Evolutionary conservation across 768 basidiomycete species (phyloP).

Genomic region (Kondoa subrosea): DNA sequence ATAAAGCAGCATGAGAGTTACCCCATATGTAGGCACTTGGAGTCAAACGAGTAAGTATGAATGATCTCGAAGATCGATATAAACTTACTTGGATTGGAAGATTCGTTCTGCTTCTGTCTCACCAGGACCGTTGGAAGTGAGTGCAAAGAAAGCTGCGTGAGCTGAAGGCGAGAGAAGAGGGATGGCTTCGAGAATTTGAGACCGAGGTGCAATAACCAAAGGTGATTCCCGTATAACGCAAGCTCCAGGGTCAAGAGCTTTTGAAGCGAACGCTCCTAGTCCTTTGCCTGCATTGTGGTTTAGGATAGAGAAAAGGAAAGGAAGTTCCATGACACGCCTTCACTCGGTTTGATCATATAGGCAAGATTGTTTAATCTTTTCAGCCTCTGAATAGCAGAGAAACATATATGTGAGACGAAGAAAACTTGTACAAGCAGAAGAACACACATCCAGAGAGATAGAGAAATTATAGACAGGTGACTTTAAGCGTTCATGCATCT

Average conservation of each 20-base stretch:
- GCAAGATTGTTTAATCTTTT: neutral
- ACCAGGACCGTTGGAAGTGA: neutral
- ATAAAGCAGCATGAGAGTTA: neutral
- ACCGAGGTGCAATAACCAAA: neutral
- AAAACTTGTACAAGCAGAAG: neutral
- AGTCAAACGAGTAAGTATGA: no score
- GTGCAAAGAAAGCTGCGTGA: neutral
- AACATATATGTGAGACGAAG: neutral
- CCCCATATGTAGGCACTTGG: neutral
- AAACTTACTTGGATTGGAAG: slow-evolving; percentile 6
- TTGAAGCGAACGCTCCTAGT: neutral
- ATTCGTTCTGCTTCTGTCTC: neutral
- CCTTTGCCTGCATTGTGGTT: neutral
- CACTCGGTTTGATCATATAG: neutral
- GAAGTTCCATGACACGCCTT: neutral
- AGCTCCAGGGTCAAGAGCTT: neutral
- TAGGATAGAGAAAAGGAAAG: neutral
- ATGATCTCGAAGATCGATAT: no score
- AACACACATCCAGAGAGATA: neutral
- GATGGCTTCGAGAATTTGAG: neutral
- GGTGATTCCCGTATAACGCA: neutral
- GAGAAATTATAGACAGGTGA: no score
- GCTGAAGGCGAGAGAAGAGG: neutral
- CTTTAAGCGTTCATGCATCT: neutral
- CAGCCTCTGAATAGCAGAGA: neutral